Evolutionary conservation across 805 yeast genomes (phyloP).

Genomic region (Sugiyamaella valdiviana): DNA sequence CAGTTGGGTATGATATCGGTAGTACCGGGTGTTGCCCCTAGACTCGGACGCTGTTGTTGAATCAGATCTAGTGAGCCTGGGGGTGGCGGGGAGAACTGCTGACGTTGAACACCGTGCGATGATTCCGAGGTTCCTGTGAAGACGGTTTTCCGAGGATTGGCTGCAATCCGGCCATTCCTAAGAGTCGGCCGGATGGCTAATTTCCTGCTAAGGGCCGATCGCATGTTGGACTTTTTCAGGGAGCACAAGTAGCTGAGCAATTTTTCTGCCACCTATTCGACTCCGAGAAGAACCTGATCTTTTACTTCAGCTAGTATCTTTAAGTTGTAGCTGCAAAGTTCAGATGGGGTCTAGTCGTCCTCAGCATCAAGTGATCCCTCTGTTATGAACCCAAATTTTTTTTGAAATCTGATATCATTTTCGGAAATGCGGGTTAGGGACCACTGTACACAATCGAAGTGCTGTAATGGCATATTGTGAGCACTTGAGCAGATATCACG

Average conservation of each 20-base stretch:
- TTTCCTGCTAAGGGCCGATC: neutral
- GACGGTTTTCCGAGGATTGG: neutral
- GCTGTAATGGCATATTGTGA: no score
- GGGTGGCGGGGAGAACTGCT: neutral
- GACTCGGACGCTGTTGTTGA: neutral
- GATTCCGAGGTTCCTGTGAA: neutral
- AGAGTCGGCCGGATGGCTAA: neutral
- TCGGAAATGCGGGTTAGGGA: no score
- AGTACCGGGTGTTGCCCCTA: neutral
- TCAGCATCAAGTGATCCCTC: no score
- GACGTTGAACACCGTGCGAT: neutral
- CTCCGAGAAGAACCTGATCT: neutral
- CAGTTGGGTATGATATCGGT: neutral
- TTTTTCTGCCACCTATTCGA: neutral
- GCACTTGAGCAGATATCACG: no score
- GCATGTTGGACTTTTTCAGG: neutral
- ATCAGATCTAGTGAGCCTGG: neutral
- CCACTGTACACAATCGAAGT: no score
- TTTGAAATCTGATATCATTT: no score
- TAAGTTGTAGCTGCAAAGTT: no score
- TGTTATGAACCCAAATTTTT: no score
- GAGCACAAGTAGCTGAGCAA: neutral
- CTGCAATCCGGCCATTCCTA: neutral
- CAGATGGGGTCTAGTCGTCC: no score
- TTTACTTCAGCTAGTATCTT: no score